Base-by-base conservation (phyloP, 108 stramenopile genomes). In the Fragilaria crotonensis region DNA sequence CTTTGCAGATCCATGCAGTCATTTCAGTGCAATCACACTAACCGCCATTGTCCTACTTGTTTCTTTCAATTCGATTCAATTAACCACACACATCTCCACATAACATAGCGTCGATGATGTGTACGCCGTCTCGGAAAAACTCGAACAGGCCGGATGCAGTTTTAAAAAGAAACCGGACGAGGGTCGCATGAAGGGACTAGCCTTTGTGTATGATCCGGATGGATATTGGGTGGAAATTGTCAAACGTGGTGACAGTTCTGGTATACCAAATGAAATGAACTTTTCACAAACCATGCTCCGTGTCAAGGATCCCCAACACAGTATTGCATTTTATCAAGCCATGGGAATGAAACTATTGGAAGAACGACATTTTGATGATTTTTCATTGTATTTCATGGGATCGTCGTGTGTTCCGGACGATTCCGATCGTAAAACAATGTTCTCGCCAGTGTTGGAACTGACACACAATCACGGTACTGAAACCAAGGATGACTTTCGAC, bases 101-200 rank as follows among this genome's bases (percentile, higher is more conserved):
- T 21, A 4, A 46, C 4, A 21, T 21, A 63, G 53, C 55, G 57
- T 59, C 3, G 85, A 92, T 32, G 94, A 97, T 74, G 85, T 97
- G 22, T 88, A 97, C 64, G 77, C 70, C 1, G 74, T 81, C 1
- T 88, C 83, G 45, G 85, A 61, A n/a, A 70, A 70, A 48, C 78
- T 98, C 31, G 89, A 92, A 63, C 59, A 53, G 59, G 76, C 73
- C 0, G 95, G 92, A 4, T 94, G 91, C 2, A 59, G 64, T 0
- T 98, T 98, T 67, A 84, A 96, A 64, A 98, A 98, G 78, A 94
- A 88, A 66, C 97, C 97, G 14, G 83, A 89, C 62, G 96, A 95
- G 57, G 96, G 93, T 27, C 67, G 84, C 29, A 86, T 90, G 85
- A 86, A 84, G 48, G 87, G 96, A 0, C 62, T 97, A 25, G 96